These are phyloP conservation scores for Geranomyces michiganensis DNA, from an alignment of 192 early-diverging fungal genomes.

Conservation along the genomic window DNA sequence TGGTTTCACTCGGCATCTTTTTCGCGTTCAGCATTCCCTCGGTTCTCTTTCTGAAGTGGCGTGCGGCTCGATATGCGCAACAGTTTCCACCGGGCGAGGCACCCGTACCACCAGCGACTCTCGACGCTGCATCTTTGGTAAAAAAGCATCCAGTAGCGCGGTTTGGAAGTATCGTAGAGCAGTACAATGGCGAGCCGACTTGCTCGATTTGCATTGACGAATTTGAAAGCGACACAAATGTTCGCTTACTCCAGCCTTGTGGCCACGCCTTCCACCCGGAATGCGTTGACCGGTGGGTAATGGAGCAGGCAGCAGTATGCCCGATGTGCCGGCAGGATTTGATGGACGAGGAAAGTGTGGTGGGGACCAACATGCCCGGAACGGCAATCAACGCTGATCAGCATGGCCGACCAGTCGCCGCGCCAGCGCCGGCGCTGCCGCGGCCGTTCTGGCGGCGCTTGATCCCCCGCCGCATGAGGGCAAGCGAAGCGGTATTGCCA, in stretches of 20 bases:
- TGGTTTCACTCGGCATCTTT: slow-evolving; percentile 28
- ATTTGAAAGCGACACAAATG: slow-evolving; percentile 5
- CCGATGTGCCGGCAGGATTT: slow-evolving; percentile 21
- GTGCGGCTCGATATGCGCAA: neutral
- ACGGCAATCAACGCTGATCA: too few relatives aligned
- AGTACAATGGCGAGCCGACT: slow-evolving; percentile 1
- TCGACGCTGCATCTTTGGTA: neutral
- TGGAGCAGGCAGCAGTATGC: slow-evolving; percentile 23
- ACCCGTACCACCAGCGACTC: neutral
- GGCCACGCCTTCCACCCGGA: slow-evolving; percentile 18
- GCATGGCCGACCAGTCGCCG: too few relatives aligned
- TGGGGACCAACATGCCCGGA: too few relatives aligned
- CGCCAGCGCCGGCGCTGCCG: too few relatives aligned
- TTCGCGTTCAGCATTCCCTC: slow-evolving; percentile 10
- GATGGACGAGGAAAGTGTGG: slow-evolving; percentile 1
- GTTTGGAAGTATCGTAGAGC: neutral
- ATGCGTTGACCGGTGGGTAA: slow-evolving; percentile 27
- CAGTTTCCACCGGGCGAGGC: neutral
- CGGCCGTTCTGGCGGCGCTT: too few relatives aligned
- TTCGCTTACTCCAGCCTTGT: slow-evolving; percentile 12
- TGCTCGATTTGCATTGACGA: slow-evolving; percentile 28
- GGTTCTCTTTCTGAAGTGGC: slow-evolving; percentile 14
- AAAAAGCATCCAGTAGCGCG: neutral
- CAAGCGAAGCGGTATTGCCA: too few relatives aligned
- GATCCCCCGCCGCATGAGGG: too few relatives aligned